Conservation (phyloP, 306 rosid genomes). For the Glycyrrhiza uralensis region DNA sequence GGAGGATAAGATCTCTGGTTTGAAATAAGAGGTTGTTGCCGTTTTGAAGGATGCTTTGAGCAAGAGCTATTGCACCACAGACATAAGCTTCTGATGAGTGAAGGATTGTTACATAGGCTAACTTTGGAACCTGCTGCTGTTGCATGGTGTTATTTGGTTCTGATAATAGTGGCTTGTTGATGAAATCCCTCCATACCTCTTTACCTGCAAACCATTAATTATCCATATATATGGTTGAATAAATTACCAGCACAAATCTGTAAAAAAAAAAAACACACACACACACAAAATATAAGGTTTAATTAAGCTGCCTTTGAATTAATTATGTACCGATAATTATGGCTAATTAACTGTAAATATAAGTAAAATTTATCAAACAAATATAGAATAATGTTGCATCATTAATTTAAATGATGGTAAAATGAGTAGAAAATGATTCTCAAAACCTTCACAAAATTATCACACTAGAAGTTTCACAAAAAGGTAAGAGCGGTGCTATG, state of each 20-base stretch:
- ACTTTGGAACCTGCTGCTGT: constrained; percentile 8
- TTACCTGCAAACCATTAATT: constrained; percentile 31
- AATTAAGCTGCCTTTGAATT: too few species aligned
- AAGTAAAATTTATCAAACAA: not conserved
- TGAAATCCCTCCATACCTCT: constrained; percentile 42
- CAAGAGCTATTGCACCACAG: constrained; percentile 86
- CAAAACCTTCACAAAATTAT: too few species aligned
- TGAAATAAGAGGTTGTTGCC: not conserved
- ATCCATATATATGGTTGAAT: too few species aligned
- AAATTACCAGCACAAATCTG: too few species aligned
- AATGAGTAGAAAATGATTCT: too few species aligned
- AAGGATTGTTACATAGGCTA: constrained; percentile 71
- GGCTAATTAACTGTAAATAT: too few species aligned
- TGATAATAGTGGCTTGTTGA: not conserved
- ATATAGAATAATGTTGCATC: not conserved
- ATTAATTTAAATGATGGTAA: not conserved
- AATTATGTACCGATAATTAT: too few species aligned
- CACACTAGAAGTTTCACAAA: too few species aligned
- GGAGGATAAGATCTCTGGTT: constrained; percentile 60
- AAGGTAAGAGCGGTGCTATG: too few species aligned
- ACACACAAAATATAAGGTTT: too few species aligned
- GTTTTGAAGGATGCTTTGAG: constrained; percentile 64
- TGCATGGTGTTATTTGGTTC: not conserved
- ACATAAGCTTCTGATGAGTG: constrained; percentile 86
- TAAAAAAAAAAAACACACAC: too few species aligned